Base-by-base conservation (phyloP, 164 flowering plant species). In the Amborella trichopoda region DNA sequence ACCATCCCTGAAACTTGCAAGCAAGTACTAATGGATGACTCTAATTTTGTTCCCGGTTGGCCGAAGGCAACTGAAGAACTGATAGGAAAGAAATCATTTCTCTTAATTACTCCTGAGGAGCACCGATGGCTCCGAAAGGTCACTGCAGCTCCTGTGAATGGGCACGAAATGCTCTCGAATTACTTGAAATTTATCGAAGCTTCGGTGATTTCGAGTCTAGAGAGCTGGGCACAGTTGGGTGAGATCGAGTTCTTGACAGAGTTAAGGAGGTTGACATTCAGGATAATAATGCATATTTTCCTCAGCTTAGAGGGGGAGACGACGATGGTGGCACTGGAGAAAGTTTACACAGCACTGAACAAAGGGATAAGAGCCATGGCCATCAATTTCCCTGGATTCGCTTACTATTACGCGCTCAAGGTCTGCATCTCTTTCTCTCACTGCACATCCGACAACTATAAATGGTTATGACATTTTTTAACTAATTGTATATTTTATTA, bases 321-420 rank as follows among this genome's bases (percentile, higher is more conserved):
- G 0, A 67, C 73, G 3, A 59, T 74, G 78, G 79, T 74, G 26
- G 73, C 68, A 23, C 57, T 93, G 46, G 99, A 93, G 55, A 76
- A 27, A 57, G 94, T 80, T 53, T 93, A 82, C 38, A 77, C 89
- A 0, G 20, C 42, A 4, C 64, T 88, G 14, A 85, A 88, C 45
- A 58, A 73, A 60, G 99, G 99, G 8, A 75, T 88, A 33, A 57
- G 96, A 66, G 82, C 99, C 47, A 75, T 88, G 87, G 84, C 95
- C 0, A 82, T 93, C 46, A 80, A 85, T 57, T 8, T 88, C 6
- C 99, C 96, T 1, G 96, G 96, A 37, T 93, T 93, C 49, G 81
- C 96, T 21, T 93, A 77, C 56, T 55, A 85, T 48, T 73, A 55
- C 43, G 96, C 96, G 19, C 72, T 85, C 44, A 93, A 88, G 95